Conservation (phyloP, 768 basidiomycete species). For the Naganishia vaughanmartiniae region DNA sequence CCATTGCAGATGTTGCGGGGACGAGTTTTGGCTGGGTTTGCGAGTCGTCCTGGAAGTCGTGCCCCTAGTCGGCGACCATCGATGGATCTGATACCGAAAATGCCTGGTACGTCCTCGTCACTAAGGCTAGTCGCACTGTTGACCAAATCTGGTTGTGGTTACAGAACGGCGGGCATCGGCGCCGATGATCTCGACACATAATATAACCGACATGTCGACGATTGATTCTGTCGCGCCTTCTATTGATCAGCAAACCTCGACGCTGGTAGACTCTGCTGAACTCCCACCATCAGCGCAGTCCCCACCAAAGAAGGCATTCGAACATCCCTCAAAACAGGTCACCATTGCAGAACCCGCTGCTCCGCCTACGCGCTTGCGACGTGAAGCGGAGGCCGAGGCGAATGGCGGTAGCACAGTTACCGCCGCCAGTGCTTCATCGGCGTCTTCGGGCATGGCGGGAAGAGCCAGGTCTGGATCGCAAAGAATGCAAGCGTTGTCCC, state of each 20-base stretch:
- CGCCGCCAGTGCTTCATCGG: background rate
- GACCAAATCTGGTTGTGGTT: background rate
- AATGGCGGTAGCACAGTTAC: background rate
- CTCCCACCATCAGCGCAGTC: constrained; percentile 10
- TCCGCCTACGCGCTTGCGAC: background rate
- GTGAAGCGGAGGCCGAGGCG: constrained; percentile 1
- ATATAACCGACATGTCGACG: constrained; percentile 17
- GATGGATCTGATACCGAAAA: constrained; percentile 25
- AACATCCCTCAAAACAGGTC: constrained; percentile 16
- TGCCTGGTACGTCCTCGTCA: constrained; percentile 1
- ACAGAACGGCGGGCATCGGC: constrained; percentile 15
- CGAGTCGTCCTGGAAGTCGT: constrained; percentile 35
- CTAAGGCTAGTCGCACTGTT: background rate
- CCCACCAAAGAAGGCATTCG: constrained; percentile 14
- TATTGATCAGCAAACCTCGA: constrained; percentile 5
- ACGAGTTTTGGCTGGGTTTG: constrained; percentile 19
- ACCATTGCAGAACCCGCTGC: constrained; percentile 25
- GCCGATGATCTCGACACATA: background rate
- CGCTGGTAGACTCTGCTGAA: constrained; percentile 14
- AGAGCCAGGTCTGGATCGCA: constrained; percentile 38
- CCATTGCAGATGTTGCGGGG: constrained; percentile 17
- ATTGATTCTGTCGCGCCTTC: constrained; percentile 21
- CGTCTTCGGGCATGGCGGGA: constrained; percentile 9
- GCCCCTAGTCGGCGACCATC: constrained; percentile 39
- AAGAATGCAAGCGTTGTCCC: constrained; percentile 47